A percentile compares a stretch with the other conserved stretches of the same genome.
Conservation (phyloP, 2,329 filamentous ascomycete species). For the Penicillium sp. region DNA sequence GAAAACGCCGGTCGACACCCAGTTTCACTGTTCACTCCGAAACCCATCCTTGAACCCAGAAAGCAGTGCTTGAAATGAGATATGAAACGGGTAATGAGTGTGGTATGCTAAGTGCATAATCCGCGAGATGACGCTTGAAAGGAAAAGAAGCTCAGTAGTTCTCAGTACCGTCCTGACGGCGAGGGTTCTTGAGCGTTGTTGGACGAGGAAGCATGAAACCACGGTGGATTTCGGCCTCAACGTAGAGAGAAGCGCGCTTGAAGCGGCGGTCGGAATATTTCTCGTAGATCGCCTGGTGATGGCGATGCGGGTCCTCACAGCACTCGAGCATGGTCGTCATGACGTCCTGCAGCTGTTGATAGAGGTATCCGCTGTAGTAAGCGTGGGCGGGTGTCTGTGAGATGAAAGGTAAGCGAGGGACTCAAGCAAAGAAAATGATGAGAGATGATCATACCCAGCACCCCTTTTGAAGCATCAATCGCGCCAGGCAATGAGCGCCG, state of each 20-base stretch:
- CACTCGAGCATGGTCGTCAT: conserved; percentile 83
- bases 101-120: conserved; percentile 11
- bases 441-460: conserved; percentile 73
- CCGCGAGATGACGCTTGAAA: conserved; percentile 9
- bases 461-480: conserved; percentile 86
- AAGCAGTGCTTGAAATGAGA: conserved; percentile 21
- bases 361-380: conserved; percentile 93
- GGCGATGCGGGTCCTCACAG: conserved; percentile 77
- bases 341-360: conserved; percentile 77
- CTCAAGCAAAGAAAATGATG: conserved; percentile 5
- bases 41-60: conserved; percentile 12
- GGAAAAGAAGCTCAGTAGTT: conserved; percentile 20
- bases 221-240: conserved; percentile 72
- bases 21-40: conserved; percentile 17
- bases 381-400: conserved; percentile 78
- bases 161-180: conserved; percentile 20
- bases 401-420: conserved; percentile 21
- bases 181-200: conserved; percentile 16
- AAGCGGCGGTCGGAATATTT: conserved; percentile 90
- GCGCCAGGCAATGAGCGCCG: conserved; percentile 88
- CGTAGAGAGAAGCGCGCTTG: conserved; percentile 80
- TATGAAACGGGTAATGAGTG: conserved; percentile 17
- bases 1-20: conserved; percentile 20
- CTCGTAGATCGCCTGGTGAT: conserved; percentile 85
- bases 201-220: conserved; percentile 58